Base-by-base conservation (phyloP, 164 flowering plant genomes). In the Stephania cephalantha region DNA sequence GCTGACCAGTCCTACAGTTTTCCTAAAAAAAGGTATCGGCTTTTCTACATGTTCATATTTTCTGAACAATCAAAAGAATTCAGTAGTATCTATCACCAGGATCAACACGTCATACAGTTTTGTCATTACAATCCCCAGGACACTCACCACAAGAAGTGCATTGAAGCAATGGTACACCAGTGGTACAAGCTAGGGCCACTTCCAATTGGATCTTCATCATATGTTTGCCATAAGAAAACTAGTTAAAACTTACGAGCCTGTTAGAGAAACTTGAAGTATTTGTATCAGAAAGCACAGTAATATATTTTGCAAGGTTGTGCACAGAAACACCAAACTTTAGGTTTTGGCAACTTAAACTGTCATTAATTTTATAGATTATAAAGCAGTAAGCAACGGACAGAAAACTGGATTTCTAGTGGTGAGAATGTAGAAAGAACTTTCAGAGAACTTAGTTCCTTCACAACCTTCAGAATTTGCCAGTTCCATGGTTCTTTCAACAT, bases 61-160 rank as follows among this genome's bases (percentile, higher is more conserved):
- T 61, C 29, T 44, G 45, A 31, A 73, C 68, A n/a, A 46, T 64
- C 29, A 73, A 73, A 73, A 30, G 68, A 73, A 45, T 73, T 31
- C 22, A 17, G 11, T 45, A 46, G 61, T 22, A 30, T 42, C 45
- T 64, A 66, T 22, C 44, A 29, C 30, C 46, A 45, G 75, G 44
- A 74, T 50, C 46, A 74, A 25, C 44, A 74, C 30, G 50, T 30
- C 48, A 52, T 17, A 74, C n/a, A 17, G 17, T 46, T 50, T 35
- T 20, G n/a, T 18, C n/a, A 25, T 25, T 17, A 17, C n/a, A 25
- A 66, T 58, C 64, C 52, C 63, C 29, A 50, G 53, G 65, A 73
- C 55, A 83, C 93, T 85, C 44, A 92, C 97, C 97, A 77, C 88
- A 86, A 68, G 81, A 70, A 69, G 71, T 76, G 48, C 73, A 85